Evolutionary conservation across 2,329 filamentous ascomycete species (phyloP), one percentile per base, ranked within the genome.

Genomic region (Amphichorda felina): DNA sequence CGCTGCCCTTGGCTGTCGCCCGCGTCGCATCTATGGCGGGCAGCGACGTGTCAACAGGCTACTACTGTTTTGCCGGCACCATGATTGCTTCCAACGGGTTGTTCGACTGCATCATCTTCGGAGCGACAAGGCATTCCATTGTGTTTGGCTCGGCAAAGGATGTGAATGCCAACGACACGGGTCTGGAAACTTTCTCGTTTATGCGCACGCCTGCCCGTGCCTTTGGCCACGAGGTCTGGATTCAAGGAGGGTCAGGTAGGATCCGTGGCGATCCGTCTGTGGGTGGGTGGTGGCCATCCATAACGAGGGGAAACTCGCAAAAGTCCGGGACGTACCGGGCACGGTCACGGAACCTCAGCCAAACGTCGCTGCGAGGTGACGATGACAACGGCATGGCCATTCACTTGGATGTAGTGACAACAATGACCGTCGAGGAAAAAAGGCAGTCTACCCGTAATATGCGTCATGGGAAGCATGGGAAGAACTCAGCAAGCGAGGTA

Each of bases 21-120:
- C 70, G 79, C 40, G 75, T 82, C 47, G 68, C 69, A 13, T 66
- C 66, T 14, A 79, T 82, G 69, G 65, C 70, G 0, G 69, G 71
- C 1, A 54, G 59, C 8, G 34, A 57, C 0, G 61, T 76, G 4
- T 63, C 69, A 0, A 57, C 74, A 1, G 55, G 50, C 0, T 78
- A 72, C 49, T 77, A 75, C 49, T 70, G 67, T 47, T 63, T 75
- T 8, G 70, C 75, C 0, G 75, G 74, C 2, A 61, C 64, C 2
- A 66, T 79, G 53, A 72, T 79, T 21, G 64, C 68, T 0, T 67
- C 61, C 21, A 72, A 72, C 38, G 71, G 71, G 8, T 69, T 62
- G 53, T 55, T 74, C 8, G 71, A 75, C 41, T 68, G 71, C 7
- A 39, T 68, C 0, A 47, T 75, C 4, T 75, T 73, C 43, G 62